phyloP scores from a whole-genome alignment of 1,284 basidiomycete species.

The Phlebopus sp. region DNA sequence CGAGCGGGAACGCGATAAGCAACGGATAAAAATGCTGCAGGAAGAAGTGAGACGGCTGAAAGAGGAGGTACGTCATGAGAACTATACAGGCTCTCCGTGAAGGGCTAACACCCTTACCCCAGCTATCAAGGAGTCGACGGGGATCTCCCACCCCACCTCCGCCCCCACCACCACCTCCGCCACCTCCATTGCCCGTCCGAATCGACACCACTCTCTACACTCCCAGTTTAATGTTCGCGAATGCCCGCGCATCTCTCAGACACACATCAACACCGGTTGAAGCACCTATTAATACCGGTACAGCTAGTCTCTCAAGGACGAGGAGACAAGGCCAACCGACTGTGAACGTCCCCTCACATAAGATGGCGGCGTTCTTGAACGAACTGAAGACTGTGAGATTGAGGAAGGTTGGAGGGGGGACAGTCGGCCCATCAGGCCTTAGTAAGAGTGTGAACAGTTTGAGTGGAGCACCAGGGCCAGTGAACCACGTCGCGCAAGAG shows the following conservation, averaged over 20 bases:
- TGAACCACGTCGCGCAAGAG: constrained; percentile 19
- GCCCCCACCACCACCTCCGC: constrained; percentile 50
- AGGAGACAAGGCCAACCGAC: constrained; percentile 57
- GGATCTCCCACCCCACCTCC: constrained; percentile 31
- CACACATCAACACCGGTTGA: constrained; percentile 56
- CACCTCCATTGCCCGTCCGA: constrained; percentile 38
- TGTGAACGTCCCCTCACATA: constrained; percentile 67
- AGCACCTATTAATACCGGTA: constrained; percentile 56
- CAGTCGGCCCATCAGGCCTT: constrained; percentile 25
- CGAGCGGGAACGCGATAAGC: constrained; percentile 56
- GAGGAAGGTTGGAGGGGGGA: constrained; percentile 42
- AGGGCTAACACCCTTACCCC: constrained; percentile 1
- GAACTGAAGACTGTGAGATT: constrained; percentile 75
- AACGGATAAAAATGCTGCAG: constrained; percentile 62
- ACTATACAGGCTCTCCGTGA: constrained; percentile 4
- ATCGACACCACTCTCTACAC: constrained; percentile 30
- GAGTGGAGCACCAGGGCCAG: background rate
- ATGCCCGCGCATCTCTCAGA: constrained; percentile 61
- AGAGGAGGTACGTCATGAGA: constrained; percentile 50
- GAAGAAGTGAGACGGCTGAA: constrained; percentile 60
- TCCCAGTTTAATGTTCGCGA: constrained; percentile 45
- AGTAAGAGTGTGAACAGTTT: constrained; percentile 29
- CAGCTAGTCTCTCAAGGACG: constrained; percentile 20
- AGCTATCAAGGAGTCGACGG: constrained; percentile 48
- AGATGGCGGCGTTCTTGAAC: constrained; percentile 74